Evolutionary conservation across 2,329 filamentous ascomycete genomes (phyloP), one percentile per base, ranked within the genome.

Genomic region (Endoconidiophora laricicola): DNA sequence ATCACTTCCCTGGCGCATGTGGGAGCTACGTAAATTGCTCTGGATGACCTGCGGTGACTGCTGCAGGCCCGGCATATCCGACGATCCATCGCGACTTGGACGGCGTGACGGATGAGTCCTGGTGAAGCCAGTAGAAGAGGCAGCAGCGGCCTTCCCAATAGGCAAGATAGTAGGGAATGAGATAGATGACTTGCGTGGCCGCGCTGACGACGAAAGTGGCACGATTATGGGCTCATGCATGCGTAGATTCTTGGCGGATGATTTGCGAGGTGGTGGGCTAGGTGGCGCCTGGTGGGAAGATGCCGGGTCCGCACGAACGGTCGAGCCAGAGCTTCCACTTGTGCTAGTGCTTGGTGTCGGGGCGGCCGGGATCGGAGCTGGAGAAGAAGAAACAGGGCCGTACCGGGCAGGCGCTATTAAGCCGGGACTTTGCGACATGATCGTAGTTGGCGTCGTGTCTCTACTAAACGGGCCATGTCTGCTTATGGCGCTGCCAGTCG

Each of bases 381-480:
- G 29, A 33, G 29, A 2, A 33, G 29, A 12, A 33, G 29, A 12
- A 16, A 20, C 16, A 23, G 62, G 70, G 56, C 60, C 69, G 54
- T 64, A 69, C 54, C 61, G 67, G 49, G 64, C 74, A 54, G 59
- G 71, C 60, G 76, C 63, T 3, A 33, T 33, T 12, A 81, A 62
- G 2, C 76, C 73, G 3, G 83, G 81, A 14, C 82, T 87, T 57
- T 82, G 80, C 1, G 83, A 87, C 6, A 79, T 82, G 55, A 83
- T 79, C 7, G 83, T 87, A 3, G 82, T 86, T 5, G 83, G 83
- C 2, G 83, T 87, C 1, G 83, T 86, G 53, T 83, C 81, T 55
- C 83, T 73, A 59, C 83, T 87, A 62, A 86, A 87, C 4, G 77
- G 66, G 2, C 80, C 76, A 7, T 39, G 24, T 20, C 42, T 49